Conservation (phyloP, 2,329 filamentous ascomycete genomes). For the Cladorrhinum sp. region DNA sequence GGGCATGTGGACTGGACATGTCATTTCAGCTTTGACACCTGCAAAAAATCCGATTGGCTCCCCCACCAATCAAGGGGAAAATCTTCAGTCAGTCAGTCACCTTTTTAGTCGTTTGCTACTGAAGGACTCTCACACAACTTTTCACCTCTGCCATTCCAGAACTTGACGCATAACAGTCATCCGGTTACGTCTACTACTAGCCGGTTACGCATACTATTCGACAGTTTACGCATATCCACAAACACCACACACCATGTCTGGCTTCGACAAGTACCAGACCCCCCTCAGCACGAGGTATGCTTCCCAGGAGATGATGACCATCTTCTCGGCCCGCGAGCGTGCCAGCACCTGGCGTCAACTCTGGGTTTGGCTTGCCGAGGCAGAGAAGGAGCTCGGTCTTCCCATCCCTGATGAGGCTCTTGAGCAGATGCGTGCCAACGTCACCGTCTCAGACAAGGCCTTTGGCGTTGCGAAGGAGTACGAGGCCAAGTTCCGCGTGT, state of each 20-base stretch:
- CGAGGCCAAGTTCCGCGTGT: slow-evolving; percentile 64
- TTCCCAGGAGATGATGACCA: slow-evolving; percentile 69
- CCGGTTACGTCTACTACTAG: too few relatives aligned
- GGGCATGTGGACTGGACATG: background rate
- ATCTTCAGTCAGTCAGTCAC: background rate
- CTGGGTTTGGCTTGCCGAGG: slow-evolving; percentile 81
- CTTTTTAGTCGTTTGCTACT: background rate
- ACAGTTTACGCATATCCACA: too few relatives aligned
- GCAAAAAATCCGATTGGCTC: background rate
- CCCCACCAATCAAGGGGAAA: slow-evolving; percentile 3
- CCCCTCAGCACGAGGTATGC: slow-evolving; percentile 71
- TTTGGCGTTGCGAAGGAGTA: slow-evolving; percentile 73
- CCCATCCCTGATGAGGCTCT: slow-evolving; percentile 71
- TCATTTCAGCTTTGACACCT: background rate
- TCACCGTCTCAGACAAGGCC: slow-evolving; percentile 73
- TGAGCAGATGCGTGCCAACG: slow-evolving; percentile 69
- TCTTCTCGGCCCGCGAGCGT: slow-evolving; percentile 75
- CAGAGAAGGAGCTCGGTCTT: slow-evolving; percentile 76
- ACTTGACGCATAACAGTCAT: background rate
- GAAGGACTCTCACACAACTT: slow-evolving; percentile 16
- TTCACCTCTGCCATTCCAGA: background rate
- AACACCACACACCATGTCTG: slow-evolving; percentile 22
- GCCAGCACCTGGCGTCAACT: slow-evolving; percentile 79
- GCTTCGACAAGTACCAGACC: slow-evolving; percentile 46
- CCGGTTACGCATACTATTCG: too few relatives aligned